These are phyloP conservation scores for Peronospora destructor DNA, from an alignment of 352 stramenopile genomes.

Conservation along the genomic window DNA sequence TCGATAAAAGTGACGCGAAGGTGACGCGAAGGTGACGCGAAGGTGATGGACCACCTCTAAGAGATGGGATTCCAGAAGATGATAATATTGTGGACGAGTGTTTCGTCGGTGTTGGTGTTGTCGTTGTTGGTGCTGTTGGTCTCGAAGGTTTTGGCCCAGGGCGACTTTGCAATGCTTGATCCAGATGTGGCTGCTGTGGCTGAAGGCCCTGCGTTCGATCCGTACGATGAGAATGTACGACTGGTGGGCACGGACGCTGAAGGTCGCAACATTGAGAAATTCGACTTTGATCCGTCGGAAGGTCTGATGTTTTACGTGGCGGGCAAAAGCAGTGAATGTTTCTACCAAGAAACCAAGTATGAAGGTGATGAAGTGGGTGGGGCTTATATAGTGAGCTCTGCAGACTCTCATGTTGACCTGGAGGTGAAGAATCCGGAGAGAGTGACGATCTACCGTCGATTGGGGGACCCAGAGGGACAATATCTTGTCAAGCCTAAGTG, in stretches of 20 bases:
- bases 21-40: neutral
- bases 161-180: slow-evolving; percentile 34
- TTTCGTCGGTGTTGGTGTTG: no score
- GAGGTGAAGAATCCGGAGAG: slow-evolving; percentile 67
- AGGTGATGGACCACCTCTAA: neutral
- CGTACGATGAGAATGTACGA: slow-evolving; percentile 40
- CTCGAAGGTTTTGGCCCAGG: slow-evolving; percentile 15
- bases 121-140: slow-evolving; percentile 13
- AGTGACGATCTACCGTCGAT: slow-evolving; percentile 43
- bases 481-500: slow-evolving; percentile 62
- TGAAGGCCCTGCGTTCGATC: slow-evolving; percentile 54
- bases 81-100: no score
- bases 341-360: slow-evolving; percentile 69
- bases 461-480: slow-evolving; percentile 61
- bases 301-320: slow-evolving; percentile 70
- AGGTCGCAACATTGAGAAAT: slow-evolving; percentile 44
- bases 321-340: slow-evolving; percentile 39
- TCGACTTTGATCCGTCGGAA: slow-evolving; percentile 80
- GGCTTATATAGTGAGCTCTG: slow-evolving; percentile 68
- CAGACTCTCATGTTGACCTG: slow-evolving; percentile 63
- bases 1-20: neutral
- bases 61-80: neutral
- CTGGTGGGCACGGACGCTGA: slow-evolving; percentile 19
- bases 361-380: slow-evolving; percentile 54
- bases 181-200: slow-evolving; percentile 28